Conservation (phyloP, 768 basidiomycete genomes). For the Arthromyces matolae region DNA sequence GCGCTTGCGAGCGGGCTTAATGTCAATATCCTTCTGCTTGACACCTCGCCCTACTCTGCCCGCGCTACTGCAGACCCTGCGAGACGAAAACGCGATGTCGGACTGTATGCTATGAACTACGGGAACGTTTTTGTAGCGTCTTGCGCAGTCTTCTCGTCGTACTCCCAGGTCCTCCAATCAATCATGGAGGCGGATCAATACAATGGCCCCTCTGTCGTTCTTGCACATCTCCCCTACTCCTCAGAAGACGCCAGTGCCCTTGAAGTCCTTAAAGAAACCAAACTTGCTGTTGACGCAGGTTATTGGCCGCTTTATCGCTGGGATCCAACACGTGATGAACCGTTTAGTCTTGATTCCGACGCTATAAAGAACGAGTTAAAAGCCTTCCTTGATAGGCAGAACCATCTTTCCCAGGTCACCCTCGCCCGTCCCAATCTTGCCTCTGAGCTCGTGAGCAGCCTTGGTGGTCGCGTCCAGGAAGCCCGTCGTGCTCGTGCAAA, state of each 20-base stretch:
- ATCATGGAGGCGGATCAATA: constrained; percentile 88
- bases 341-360: constrained; percentile 91
- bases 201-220: constrained; percentile 85
- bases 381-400: constrained; percentile 93
- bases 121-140: constrained; percentile 96
- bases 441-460: constrained; percentile 73
- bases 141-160: constrained; percentile 93
- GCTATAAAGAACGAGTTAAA: constrained; percentile 90
- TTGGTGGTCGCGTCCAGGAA: constrained; percentile 81
- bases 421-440: constrained; percentile 79
- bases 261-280: constrained; percentile 94
- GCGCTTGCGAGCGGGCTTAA: constrained; percentile 87
- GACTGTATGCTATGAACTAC: constrained; percentile 97
- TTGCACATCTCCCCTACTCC: constrained; percentile 91
- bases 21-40: constrained; percentile 93
- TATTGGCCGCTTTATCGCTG: constrained; percentile 99
- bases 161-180: constrained; percentile 89
- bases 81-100: constrained; percentile 92
- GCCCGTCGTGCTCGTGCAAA: constrained; percentile 79
- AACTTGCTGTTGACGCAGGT: constrained; percentile 91
- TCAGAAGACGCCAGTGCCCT: constrained; percentile 75
- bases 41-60: constrained; percentile 84
- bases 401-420: constrained; percentile 92
- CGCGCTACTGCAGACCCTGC: constrained; percentile 65
- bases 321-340: constrained; percentile 86